These are phyloP conservation scores for Ogataea paradorogensis DNA, from an alignment of 805 yeast genomes.

Conservation along the genomic window DNA sequence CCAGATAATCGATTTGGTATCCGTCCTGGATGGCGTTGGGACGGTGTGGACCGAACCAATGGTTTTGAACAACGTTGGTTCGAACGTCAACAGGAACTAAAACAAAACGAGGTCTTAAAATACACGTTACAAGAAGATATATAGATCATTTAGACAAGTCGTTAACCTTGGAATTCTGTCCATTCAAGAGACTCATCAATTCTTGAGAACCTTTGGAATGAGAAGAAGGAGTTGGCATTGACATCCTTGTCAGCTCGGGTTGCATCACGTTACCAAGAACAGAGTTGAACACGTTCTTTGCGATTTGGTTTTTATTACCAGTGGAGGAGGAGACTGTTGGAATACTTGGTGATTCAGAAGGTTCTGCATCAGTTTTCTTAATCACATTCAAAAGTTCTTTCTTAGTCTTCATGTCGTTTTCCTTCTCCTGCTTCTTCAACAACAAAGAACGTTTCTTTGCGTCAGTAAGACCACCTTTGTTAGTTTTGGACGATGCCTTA, in stretches of 20 bases:
- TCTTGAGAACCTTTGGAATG: constrained; percentile 16
- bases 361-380: constrained; percentile 26
- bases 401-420: constrained; percentile 30
- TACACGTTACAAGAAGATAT: constrained; percentile 41
- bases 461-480: constrained; percentile 24
- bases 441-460: constrained; percentile 19
- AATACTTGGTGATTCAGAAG: background rate
- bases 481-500: constrained; percentile 49
- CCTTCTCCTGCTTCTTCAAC: constrained; percentile 28
- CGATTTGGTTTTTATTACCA: constrained; percentile 17
- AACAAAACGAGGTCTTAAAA: constrained; percentile 30
- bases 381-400: constrained; percentile 45
- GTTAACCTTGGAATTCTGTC: background rate
- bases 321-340: background rate
- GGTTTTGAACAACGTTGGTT: constrained; percentile 76
- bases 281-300: constrained; percentile 29
- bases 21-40: constrained; percentile 84
- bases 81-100: constrained; percentile 37
- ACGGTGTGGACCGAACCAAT: constrained; percentile 84
- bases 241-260: constrained; percentile 7
- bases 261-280: constrained; percentile 26
- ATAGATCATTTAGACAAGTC: constrained; percentile 10
- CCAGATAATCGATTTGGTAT: constrained; percentile 75
- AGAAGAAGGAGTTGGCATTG: constrained; percentile 5
- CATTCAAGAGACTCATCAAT: constrained; percentile 18